A percentile compares a stretch with the other conserved stretches of the same genome.
Evolutionary conservation across 2,329 filamentous ascomycete species (phyloP).

Genomic region (Aureobasidium mangrovei): DNA sequence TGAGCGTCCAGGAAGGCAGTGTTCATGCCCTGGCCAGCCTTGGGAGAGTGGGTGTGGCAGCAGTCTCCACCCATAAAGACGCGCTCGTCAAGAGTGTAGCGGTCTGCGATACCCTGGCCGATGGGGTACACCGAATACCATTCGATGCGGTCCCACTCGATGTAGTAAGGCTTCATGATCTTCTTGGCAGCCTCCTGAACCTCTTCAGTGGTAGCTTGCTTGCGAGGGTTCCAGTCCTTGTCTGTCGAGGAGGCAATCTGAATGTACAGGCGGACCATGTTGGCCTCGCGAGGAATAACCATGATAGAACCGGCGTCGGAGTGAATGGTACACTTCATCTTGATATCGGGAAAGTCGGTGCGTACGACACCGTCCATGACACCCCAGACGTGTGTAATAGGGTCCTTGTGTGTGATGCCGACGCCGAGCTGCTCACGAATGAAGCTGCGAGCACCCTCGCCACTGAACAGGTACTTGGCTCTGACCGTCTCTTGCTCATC

Average conservation of each 20-base stretch:
- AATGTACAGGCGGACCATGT: conserved; percentile 47
- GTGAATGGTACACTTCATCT: conserved; percentile 62
- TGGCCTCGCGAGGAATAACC: conserved; percentile 50
- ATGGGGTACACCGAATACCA: conserved; percentile 61
- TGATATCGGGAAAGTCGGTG: conserved; percentile 56
- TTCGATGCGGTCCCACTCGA: conserved; percentile 56
- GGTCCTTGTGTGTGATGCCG: conserved; percentile 54
- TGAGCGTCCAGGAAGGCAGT: conserved; percentile 57
- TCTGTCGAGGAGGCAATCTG: conserved; percentile 56
- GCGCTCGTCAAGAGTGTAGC: conserved; percentile 55
- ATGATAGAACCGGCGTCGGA: conserved; percentile 56
- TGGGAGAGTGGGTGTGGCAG: conserved; percentile 55
- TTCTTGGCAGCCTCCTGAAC: conserved; percentile 50
- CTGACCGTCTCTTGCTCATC: conserved; percentile 56
- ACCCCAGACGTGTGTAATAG: conserved; percentile 56
- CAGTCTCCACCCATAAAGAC: conserved; percentile 59
- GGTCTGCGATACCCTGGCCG: conserved; percentile 56
- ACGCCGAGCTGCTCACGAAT: conserved; percentile 57
- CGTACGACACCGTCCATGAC: conserved; percentile 58
- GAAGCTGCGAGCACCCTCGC: conserved; percentile 53
- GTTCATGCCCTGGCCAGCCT: conserved; percentile 58
- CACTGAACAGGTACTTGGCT: conserved; percentile 55
- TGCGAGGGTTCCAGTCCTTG: conserved; percentile 52
- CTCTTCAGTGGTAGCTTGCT: conserved; percentile 50
- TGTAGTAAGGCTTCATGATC: conserved; percentile 51